A percentile compares a stretch with the other conserved stretches of the same genome.
These are phyloP conservation scores for Nannizziopsis barbatae DNA, from an alignment of 2,329 filamentous ascomycete genomes.

Conservation along the genomic window DNA sequence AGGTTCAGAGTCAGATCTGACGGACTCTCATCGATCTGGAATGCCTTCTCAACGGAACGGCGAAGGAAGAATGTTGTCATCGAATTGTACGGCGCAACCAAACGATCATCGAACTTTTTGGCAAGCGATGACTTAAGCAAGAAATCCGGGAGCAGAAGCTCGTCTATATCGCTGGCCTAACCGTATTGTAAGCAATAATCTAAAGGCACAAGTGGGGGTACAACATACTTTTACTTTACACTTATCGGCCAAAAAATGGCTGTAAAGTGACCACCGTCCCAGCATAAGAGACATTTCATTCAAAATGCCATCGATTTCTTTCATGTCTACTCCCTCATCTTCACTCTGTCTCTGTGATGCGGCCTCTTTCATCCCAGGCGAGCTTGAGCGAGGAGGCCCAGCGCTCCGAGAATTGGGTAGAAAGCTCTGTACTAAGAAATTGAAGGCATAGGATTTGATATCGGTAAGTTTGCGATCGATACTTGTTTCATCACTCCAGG, in stretches of 20 bases:
- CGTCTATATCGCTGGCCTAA: conserved; percentile 14
- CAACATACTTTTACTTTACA: conserved; percentile 52
- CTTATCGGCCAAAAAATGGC: conserved; percentile 76
- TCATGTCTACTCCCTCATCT: conserved; percentile 93
- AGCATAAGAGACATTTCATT: conserved; percentile 89
- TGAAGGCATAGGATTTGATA: conserved; percentile 95
- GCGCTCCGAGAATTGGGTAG: conserved; percentile 57
- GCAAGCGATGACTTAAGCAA: conserved; percentile 67
- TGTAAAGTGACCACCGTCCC: conserved; percentile 83
- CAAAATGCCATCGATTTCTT: conserved; percentile 77
- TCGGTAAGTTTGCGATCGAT: conserved; percentile 83
- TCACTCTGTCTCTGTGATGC: conserved; percentile 53
- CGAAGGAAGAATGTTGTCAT: conserved; percentile 97
- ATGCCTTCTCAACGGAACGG: conserved; percentile 90
- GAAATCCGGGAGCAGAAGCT: conserved; percentile 59
- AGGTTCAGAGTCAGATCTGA: conserved; percentile 65
- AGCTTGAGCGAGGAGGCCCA: conserved; percentile 59
- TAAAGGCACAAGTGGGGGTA: conserved; percentile 15
- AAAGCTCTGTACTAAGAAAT: conserved; percentile 92
- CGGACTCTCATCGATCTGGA: conserved; percentile 87
- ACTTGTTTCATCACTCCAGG: conserved; percentile 80
- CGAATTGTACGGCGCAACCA: conserved; percentile 71
- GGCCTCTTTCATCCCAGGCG: conserved; percentile 55
- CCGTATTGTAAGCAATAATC: conserved; percentile 20
- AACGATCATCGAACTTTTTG: conserved; percentile 62